Evolutionary conservation across 805 yeast genomes (phyloP), one percentile per base, ranked within the genome.

Genomic region (Ogataea corticis): DNA sequence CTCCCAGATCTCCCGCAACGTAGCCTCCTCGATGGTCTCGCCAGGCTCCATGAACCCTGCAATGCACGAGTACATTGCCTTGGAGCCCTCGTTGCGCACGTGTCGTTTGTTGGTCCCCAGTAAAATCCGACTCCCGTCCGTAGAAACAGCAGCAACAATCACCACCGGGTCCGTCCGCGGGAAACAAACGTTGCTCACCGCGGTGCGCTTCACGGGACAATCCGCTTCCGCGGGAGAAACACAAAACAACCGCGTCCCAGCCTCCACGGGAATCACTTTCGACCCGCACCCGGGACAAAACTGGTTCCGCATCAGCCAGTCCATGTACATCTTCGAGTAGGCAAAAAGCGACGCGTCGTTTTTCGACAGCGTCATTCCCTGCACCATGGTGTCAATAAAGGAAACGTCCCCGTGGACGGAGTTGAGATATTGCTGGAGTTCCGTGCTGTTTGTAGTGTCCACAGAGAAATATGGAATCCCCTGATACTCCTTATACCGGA

Each of bases 11-110:
- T 92, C 99, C 51, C 99, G 73, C 36, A 83, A 71, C 17, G 92
- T 86, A 11, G 96, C 94, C 38, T 80, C 83, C 65, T 92, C 98
- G 16, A 92, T 81, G 2, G 95, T 81, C 68, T 92, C 99, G 23
- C 91, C 85, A 1, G 97, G 96, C 64, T 92, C 99, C 80, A 92
- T 82, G 65, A 94, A 94, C 3, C 98, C 99, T 3, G 98, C 96
- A 42, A 95, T 79, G 59, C 96, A 85, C 14, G 92, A 77, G 66
- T 84, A 92, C 82, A 88, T 78, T 41, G 68, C 63, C 38, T 55
- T 46, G 1, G 49, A 48, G 12, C n/a, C 49, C 41, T 45, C 69
- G 23, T 32, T 43, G 14, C 48, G 39, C 5, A 81, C 79, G 58
- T 79, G 78, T 44, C 96, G 71, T 54, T 75, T 80, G 49, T 81